These are phyloP conservation scores for Saturnispora halmiae DNA, from an alignment of 805 yeast species.

Conservation along the genomic window DNA sequence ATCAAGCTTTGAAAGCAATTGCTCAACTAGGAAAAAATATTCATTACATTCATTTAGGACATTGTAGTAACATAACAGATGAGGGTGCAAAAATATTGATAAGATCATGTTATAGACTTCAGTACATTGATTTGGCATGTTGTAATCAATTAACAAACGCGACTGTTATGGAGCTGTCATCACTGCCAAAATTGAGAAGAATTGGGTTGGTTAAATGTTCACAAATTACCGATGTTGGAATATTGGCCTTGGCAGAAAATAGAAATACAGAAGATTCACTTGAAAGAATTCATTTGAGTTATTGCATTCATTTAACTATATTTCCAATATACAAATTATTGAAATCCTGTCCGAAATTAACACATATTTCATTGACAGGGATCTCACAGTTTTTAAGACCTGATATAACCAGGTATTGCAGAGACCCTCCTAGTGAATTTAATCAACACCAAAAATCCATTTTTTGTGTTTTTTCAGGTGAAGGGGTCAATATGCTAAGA, in stretches of 20 bases:
- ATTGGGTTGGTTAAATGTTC: conserved; percentile 91
- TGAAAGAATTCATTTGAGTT: conserved; percentile 88
- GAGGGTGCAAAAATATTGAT: conserved; percentile 71
- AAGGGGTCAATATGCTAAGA: conserved; percentile 72
- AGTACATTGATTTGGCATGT: conserved; percentile 91
- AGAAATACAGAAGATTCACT: conserved; percentile 63
- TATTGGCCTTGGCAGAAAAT: conserved; percentile 50
- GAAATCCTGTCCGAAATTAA: conserved; percentile 72
- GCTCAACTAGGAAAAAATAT: conserved; percentile 67
- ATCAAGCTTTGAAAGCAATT: conserved; percentile 62
- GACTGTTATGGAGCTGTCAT: conserved; percentile 67
- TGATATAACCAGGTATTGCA: conserved; percentile 78
- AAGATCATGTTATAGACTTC: conserved; percentile 71
- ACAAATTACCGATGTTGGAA: conserved; percentile 79
- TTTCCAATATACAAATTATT: conserved; percentile 70
- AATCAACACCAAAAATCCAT: conserved; percentile 74
- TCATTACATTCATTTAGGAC: conserved; percentile 89
- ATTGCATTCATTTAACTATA: conserved; percentile 72
- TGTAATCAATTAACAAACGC: conserved; percentile 82
- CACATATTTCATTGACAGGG: conserved; percentile 89
- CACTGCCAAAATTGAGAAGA: conserved; percentile 71
- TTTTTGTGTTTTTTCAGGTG: conserved; percentile 91
- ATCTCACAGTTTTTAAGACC: conserved; percentile 79
- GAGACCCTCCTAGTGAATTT: conserved; percentile 89
- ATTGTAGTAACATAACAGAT: conserved; percentile 85